Evolutionary conservation across 106 monocot species (phyloP).

Genomic region (Xerophyta viscosa): DNA sequence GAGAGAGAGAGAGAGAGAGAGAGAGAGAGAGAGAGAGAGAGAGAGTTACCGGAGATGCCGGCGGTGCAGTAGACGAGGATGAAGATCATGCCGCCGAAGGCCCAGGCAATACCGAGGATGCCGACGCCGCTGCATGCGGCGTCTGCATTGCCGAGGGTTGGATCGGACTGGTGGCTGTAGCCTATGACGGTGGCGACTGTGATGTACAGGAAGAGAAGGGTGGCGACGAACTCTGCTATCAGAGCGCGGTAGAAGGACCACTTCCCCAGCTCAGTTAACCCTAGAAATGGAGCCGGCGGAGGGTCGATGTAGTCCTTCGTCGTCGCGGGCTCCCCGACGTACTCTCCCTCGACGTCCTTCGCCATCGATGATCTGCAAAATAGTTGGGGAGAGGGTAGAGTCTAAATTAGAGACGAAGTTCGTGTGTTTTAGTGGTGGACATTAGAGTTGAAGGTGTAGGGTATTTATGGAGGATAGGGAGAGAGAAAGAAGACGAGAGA

Average conservation of each 20-base stretch:
- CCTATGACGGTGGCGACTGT: conserved; percentile 42
- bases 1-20: too few species aligned
- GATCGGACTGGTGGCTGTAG: conserved; percentile 26
- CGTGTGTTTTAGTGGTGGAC: too few species aligned
- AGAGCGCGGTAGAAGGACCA: conserved; percentile 48
- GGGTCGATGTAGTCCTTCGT: conserved; percentile 48
- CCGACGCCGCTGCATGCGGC: conserved; percentile 10
- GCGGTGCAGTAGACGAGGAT: conserved; percentile 13
- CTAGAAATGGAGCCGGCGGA: conserved; percentile 32
- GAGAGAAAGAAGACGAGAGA: too few species aligned
- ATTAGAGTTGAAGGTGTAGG: too few species aligned
- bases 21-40: too few species aligned
- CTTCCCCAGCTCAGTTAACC: conserved; percentile 21
- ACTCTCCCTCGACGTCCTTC: conserved; percentile 26
- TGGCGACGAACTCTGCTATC: conserved; percentile 47
- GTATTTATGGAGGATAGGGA: too few species aligned
- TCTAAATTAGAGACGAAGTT: too few species aligned
- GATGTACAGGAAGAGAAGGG: conserved; percentile 41
- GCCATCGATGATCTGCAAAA: too few species aligned
- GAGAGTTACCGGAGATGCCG: conserved; percentile 6
- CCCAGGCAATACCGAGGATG: conserved; percentile 5
- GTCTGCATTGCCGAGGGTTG: background rate
- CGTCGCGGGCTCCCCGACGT: background rate
- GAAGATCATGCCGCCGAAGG: conserved; percentile 13
- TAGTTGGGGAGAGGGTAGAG: too few species aligned